phyloP scores from a whole-genome alignment of 2,329 filamentous ascomycete species.

The Podosphaera aphanis region DNA sequence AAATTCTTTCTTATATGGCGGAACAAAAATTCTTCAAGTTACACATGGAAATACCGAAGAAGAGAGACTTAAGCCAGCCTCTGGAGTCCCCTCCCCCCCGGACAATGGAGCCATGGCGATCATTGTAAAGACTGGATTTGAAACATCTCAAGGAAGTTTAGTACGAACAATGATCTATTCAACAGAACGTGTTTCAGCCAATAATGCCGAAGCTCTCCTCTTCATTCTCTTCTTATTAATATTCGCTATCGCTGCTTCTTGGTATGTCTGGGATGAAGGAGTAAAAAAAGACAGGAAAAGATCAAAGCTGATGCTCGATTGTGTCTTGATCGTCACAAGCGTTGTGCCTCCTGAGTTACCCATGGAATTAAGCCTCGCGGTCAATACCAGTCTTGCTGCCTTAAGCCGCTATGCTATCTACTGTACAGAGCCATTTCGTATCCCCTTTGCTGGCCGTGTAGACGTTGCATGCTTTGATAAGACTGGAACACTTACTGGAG shows the following conservation, averaged over 20 bases:
- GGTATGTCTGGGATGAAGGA: slow-evolving; percentile 98
- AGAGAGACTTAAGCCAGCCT: slow-evolving; percentile 44
- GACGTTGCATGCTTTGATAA: slow-evolving; percentile 98
- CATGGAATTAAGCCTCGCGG: slow-evolving; percentile 91
- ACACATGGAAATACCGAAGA: slow-evolving; percentile 66
- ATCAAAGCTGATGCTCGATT: slow-evolving; percentile 90
- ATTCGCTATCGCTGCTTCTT: slow-evolving; percentile 89
- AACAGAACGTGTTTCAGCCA: slow-evolving; percentile 94
- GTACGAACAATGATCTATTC: slow-evolving; percentile 99
- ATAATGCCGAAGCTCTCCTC: slow-evolving; percentile 84
- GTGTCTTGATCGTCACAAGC: slow-evolving; percentile 89
- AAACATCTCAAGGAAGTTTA: slow-evolving; percentile 91
- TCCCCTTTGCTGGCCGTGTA: slow-evolving; percentile 83
- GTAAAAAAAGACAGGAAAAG: slow-evolving; percentile 85
- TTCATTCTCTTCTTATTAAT: slow-evolving; percentile 94
- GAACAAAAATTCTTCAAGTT: slow-evolving; percentile 90
- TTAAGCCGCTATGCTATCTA: slow-evolving; percentile 92
- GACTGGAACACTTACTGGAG: slow-evolving; percentile 86
- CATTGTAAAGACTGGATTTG: slow-evolving; percentile 92
- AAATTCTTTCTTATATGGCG: slow-evolving; percentile 87
- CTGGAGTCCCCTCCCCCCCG: slow-evolving; percentile 61
- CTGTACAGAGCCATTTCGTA: slow-evolving; percentile 96
- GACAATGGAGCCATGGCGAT: slow-evolving; percentile 87
- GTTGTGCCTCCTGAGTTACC: slow-evolving; percentile 95
- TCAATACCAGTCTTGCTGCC: slow-evolving; percentile 90